A percentile compares a stretch with the other conserved stretches of the same genome.
Evolutionary conservation across 192 early-diverging fungal genomes (phyloP).

Genomic region (Mortierella alpina): DNA sequence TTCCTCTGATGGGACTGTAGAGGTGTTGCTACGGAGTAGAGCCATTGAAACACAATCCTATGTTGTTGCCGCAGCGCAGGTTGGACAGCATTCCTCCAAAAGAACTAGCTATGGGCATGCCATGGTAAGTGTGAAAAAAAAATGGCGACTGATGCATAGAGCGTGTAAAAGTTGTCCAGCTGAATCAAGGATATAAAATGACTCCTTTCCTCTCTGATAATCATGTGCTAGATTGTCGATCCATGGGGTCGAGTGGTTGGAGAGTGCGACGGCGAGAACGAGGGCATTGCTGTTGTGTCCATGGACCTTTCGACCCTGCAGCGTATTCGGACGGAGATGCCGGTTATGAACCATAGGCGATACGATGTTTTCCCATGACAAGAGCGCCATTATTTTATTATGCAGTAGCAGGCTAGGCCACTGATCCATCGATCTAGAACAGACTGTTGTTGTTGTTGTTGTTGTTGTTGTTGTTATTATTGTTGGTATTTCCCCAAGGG

Average conservation of each 20-base stretch:
- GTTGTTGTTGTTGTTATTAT: constrained; percentile 14
- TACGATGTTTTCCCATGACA: constrained; percentile 63
- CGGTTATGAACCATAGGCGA: constrained; percentile 77
- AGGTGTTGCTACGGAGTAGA: constrained; percentile 79
- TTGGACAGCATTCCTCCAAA: constrained; percentile 77
- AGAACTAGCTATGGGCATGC: constrained; percentile 82
- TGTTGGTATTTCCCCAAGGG: constrained; percentile 33
- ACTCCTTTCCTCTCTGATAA: background rate
- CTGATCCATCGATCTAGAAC: background rate
- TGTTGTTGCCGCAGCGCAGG: constrained; percentile 85
- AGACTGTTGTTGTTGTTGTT: constrained; percentile 18
- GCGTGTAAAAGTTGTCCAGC: too few relatives aligned
- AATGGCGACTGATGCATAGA: background rate
- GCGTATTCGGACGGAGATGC: constrained; percentile 77
- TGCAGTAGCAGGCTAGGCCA: background rate
- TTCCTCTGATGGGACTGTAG: constrained; percentile 21
- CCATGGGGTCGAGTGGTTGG: constrained; percentile 86
- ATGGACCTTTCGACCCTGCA: constrained; percentile 73
- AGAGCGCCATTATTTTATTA: background rate
- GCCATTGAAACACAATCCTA: constrained; percentile 89
- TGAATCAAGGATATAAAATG: too few relatives aligned
- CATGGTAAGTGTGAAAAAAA: constrained; percentile 65
- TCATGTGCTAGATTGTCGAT: constrained; percentile 72
- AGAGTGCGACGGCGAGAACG: constrained; percentile 63
- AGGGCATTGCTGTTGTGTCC: constrained; percentile 72